Evolutionary conservation across 108 stramenopile genomes (phyloP), one percentile per base, ranked within the genome.

Genomic region (Pseudonitzschia multistriata): DNA sequence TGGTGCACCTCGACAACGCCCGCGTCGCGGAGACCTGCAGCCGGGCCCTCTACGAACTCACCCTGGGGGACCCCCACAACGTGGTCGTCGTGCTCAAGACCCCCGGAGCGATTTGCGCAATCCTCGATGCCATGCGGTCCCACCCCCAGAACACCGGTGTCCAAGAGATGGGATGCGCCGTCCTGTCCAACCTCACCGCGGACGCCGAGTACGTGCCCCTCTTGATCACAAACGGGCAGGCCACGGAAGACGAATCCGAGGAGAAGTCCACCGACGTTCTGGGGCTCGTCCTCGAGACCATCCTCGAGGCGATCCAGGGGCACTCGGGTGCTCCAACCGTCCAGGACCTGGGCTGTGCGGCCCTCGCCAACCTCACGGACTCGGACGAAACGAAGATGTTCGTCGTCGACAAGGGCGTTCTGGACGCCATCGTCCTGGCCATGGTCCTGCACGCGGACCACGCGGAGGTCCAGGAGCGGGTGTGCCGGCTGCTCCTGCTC

Each of bases 101-200:
- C 17, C 74, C 88, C 13, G 76, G 77, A 22, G 85, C 83, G 10
- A 87, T 87, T 33, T 60, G 74, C 3, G 84, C 79, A 11, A 67
- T 86, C 35, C 80, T 91, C 25, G 76, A 70, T 31, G 81, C 87
- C n/a, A 91, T 91, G 90, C 84, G 84, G 73, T 71, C 64, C 8
- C 87, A 88, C 60, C 63, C 61, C 3, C 74, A 83, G 22, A 74
- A 75, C 0, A 49, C 75, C 11, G 42, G 70, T 15, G 74, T 88
- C 17, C 90, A 91, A 70, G 90, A 88, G 63, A 80, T 83, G 68
- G 86, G 86, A 13, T 92, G 91, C 40, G 91, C 83, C 30, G 50
- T 84, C 22, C 76, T 92, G 25, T 60, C 72, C 53, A 88, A 88
- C 61, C 79, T 92, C 33, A 52, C 50, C 50, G 2, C 22, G 2